Evolutionary conservation across 768 basidiomycete genomes (phyloP), one percentile per base, ranked within the genome.

Genomic region (Boletus rubropictus): DNA sequence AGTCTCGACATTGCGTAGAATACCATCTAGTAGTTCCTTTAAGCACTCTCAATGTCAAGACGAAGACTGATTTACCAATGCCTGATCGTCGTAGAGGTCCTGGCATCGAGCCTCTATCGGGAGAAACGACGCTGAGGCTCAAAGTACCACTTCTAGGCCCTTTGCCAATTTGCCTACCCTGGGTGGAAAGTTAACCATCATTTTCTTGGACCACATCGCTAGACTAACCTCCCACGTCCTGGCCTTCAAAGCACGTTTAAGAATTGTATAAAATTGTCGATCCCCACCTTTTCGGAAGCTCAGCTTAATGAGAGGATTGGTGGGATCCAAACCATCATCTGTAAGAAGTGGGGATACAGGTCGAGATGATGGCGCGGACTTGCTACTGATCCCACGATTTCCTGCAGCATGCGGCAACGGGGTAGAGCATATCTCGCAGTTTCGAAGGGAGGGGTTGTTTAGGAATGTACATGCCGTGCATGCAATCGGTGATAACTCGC

Each of bases 221-320:
- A 24, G 10, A 60, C 69, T 28, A 34, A 79, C 80, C 73, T 86
- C 82, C 93, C 93, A 95, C 29, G 76, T 77, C 61, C 83, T 89
- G 5, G 76, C 72, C 51, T 79, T 75, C 40, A 95, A 60, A 36
- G 81, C 78, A 17, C 79, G 73, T 64, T 86, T 89, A 31, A 97
- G 72, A 10, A 78, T 75, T 15, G 78, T 71, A 64, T 99, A 97
- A 54, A 91, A 86, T 1, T 76, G 55, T 65, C 86, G 86, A 62
- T 88, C 92, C 0, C 94, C 94, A 3, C 94, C 92, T 62, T 82
- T 89, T 35, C 95, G 76, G 64, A 99, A 97, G 65, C 89, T 93
- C 46, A 99, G 62, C 54, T 88, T 86, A 39, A 96, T 78, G 48
- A 84, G 71, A 25, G 72, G 59, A n/a, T 70, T 61, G 6, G 58